phyloP scores from a whole-genome alignment of 805 yeast species.

The Yamadazyma olivae region DNA sequence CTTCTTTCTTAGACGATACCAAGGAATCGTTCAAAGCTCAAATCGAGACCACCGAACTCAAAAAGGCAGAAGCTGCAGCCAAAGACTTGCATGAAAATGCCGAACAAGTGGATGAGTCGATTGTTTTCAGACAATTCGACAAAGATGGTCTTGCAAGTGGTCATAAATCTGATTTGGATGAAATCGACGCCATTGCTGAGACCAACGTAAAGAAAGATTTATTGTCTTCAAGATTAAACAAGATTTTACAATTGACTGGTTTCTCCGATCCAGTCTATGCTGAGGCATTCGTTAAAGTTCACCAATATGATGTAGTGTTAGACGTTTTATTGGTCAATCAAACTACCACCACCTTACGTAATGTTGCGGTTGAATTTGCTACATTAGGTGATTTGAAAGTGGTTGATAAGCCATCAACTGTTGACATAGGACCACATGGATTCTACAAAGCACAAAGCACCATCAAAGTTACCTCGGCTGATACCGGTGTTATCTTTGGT shows the following conservation, averaged over 20 bases:
- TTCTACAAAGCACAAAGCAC: constrained; percentile 88
- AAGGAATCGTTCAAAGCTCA: constrained; percentile 78
- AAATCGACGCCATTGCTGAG: constrained; percentile 51
- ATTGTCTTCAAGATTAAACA: constrained; percentile 74
- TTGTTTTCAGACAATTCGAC: constrained; percentile 75
- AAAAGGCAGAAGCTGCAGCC: constrained; percentile 54
- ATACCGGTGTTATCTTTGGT: constrained; percentile 97
- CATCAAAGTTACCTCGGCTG: constrained; percentile 92
- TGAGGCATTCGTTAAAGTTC: constrained; percentile 94
- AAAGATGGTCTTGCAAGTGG: constrained; percentile 24
- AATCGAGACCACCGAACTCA: constrained; percentile 56
- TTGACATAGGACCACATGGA: constrained; percentile 95
- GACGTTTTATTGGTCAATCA: constrained; percentile 95
- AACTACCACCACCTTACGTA: constrained; percentile 85
- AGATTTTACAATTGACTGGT: constrained; percentile 93
- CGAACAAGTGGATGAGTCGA: constrained; percentile 74
- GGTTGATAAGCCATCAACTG: constrained; percentile 84
- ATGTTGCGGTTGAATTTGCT: constrained; percentile 91
- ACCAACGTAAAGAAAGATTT: constrained; percentile 52
- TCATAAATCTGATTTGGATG: constrained; percentile 43
- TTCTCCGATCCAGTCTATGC: constrained; percentile 98
- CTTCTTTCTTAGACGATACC: constrained; percentile 84
- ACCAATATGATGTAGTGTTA: constrained; percentile 91
- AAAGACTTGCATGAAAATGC: constrained; percentile 60
- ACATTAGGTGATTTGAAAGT: constrained; percentile 95